A percentile compares a stretch with the other conserved stretches of the same genome.
phyloP scores from a whole-genome alignment of 768 basidiomycete genomes.

The Coprinellus aureogranulatus region DNA sequence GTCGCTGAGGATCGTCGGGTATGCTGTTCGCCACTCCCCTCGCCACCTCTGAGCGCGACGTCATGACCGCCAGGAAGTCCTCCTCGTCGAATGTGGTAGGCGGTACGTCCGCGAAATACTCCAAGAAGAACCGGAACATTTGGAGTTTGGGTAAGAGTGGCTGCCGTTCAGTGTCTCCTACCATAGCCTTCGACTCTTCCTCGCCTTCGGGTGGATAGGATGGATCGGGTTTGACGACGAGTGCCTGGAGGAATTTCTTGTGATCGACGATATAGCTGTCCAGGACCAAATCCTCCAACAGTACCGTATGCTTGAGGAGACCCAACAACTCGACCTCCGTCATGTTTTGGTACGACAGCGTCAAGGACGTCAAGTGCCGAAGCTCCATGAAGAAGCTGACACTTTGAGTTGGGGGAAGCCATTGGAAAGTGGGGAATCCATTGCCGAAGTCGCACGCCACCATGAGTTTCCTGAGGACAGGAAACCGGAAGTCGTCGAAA shows the following conservation, averaged over 20 bases:
- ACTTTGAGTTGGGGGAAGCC: constrained; percentile 1
- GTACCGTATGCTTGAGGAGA: not conserved
- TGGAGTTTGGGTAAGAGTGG: constrained; percentile 4
- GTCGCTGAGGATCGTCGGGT: not conserved
- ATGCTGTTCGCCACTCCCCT: not conserved
- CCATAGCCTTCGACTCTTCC: not conserved
- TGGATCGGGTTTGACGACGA: constrained; percentile 4
- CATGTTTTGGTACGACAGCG: constrained; percentile 10
- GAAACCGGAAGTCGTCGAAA: constrained; percentile 8
- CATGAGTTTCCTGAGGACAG: not conserved
- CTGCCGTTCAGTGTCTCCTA: not conserved
- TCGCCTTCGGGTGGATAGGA: too few relatives aligned
- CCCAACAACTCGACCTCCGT: not conserved
- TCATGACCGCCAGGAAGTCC: constrained; percentile 9
- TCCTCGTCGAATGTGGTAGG: constrained; percentile 10
- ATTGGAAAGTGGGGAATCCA: constrained; percentile 6
- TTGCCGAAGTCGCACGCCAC: constrained; percentile 10
- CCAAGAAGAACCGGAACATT: constrained; percentile 6
- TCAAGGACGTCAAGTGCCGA: constrained; percentile 1
- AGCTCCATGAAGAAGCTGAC: not conserved
- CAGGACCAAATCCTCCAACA: constrained; percentile 5
- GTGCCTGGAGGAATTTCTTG: constrained; percentile 7
- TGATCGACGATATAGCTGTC: constrained; percentile 11
- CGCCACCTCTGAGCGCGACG: constrained; percentile 3
- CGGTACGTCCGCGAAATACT: constrained; percentile 7